Conservation (phyloP, 1,284 basidiomycete genomes). For the Boletus mariae region DNA sequence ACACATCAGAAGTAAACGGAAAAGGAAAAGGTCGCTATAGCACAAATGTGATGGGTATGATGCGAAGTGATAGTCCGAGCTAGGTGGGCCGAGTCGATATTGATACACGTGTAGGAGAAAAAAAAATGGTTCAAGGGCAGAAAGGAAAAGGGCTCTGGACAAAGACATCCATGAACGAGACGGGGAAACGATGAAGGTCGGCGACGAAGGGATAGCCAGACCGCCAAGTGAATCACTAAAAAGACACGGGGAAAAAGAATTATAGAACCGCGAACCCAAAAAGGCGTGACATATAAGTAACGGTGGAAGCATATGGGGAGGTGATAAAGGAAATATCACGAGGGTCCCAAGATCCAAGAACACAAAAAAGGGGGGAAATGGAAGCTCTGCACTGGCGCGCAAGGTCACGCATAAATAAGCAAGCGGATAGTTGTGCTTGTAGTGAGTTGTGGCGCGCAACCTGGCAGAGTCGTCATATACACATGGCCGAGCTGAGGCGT, state of each 20-base stretch:
- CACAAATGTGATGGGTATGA: slow-evolving; percentile 32
- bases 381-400: slow-evolving; percentile 32
- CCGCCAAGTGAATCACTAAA: slow-evolving; percentile 24
- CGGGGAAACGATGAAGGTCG: slow-evolving; percentile 3
- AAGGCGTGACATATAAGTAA: slow-evolving; percentile 19
- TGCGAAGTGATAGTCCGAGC: slow-evolving; percentile 35
- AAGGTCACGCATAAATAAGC: slow-evolving; percentile 44
- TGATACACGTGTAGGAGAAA: slow-evolving; percentile 28
- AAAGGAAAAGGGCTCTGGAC: background rate
- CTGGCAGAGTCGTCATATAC: slow-evolving; percentile 33
- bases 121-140: background rate
- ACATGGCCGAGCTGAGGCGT: slow-evolving; percentile 30
- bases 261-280: slow-evolving; percentile 23
- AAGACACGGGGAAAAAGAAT: slow-evolving; percentile 22
- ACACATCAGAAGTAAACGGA: slow-evolving; percentile 18
- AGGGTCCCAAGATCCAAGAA: slow-evolving; percentile 45
- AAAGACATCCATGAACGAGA: slow-evolving; percentile 1
- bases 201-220: slow-evolving; percentile 14
- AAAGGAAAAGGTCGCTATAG: slow-evolving; percentile 18
- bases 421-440: slow-evolving; percentile 24
- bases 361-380: slow-evolving; percentile 35
- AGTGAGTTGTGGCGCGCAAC: slow-evolving; percentile 25
- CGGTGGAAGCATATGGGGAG: slow-evolving; percentile 22
- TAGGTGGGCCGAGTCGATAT: slow-evolving; percentile 32
- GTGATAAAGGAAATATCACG: slow-evolving; percentile 26